Conservation (phyloP, 192 early-diverging fungal genomes). For the Coemansia sp. region DNA sequence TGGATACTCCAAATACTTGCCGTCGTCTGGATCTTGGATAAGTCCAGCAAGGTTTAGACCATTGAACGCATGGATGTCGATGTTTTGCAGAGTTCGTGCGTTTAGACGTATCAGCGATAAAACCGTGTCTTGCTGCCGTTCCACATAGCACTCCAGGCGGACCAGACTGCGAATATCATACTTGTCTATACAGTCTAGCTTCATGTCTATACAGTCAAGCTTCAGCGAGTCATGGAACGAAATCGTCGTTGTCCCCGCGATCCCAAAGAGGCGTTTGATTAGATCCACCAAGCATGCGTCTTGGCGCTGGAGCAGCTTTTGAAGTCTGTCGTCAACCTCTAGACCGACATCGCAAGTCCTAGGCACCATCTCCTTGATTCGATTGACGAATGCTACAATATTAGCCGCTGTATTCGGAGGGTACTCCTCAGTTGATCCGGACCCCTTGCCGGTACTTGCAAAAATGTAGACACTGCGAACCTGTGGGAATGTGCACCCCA, state of each 20-base stretch:
- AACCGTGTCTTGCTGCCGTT: too few species aligned
- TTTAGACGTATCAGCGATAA: too few species aligned
- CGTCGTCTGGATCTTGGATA: too few species aligned
- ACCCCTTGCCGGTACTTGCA: too few species aligned
- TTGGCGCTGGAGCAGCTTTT: not conserved
- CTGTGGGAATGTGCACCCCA: not conserved
- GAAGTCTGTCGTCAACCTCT: too few species aligned
- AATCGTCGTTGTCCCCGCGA: not conserved
- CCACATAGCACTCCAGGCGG: too few species aligned
- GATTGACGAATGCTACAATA: not conserved
- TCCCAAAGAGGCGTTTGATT: not conserved
- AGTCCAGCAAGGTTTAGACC: too few species aligned
- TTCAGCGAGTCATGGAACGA: not conserved
- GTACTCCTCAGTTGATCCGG: too few species aligned
- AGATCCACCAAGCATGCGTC: not conserved
- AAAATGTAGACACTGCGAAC: not conserved
- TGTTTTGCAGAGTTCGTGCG: too few species aligned
- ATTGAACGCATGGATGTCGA: too few species aligned
- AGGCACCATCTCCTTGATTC: not conserved
- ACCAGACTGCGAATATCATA: too few species aligned
- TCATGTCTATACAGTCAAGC: not conserved
- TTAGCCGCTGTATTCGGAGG: not conserved
- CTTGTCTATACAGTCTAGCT: not conserved
- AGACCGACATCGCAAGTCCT: not conserved
- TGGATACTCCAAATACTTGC: too few species aligned